These are phyloP conservation scores for Metschnikowia noctiluminum DNA, from an alignment of 805 yeast genomes.

Conservation along the genomic window DNA sequence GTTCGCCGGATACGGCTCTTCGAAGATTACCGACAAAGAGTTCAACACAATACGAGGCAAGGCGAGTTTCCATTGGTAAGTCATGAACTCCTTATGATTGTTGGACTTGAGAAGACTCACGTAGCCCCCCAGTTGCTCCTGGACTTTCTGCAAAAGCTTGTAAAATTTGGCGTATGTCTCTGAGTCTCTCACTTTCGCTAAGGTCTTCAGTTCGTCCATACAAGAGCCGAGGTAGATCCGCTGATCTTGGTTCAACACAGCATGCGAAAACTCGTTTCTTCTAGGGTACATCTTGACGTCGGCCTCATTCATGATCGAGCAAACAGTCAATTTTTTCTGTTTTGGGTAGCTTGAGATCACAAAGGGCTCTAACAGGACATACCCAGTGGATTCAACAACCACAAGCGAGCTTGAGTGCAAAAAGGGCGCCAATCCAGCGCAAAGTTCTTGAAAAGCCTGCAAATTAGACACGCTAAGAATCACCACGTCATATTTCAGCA, in stretches of 20 bases:
- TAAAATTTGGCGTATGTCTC: slow-evolving; percentile 18
- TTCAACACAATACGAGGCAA: slow-evolving; percentile 75
- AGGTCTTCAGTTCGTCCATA: slow-evolving; percentile 15
- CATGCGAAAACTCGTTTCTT: slow-evolving; percentile 23
- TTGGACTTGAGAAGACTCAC: slow-evolving; percentile 49
- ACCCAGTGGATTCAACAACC: slow-evolving; percentile 68
- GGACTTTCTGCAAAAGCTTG: slow-evolving; percentile 32
- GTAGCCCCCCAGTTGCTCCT: slow-evolving; percentile 32
- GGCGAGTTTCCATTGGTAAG: slow-evolving; percentile 83
- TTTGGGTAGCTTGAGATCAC: slow-evolving; percentile 42
- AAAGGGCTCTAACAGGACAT: slow-evolving; percentile 69
- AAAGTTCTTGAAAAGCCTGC: slow-evolving; percentile 36
- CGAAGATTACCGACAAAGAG: slow-evolving; percentile 72
- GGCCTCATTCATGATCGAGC: slow-evolving; percentile 60
- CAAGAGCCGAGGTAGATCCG: slow-evolving; percentile 42
- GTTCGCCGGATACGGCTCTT: slow-evolving; percentile 58
- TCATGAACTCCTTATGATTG: slow-evolving; percentile 55
- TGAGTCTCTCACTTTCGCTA: slow-evolving; percentile 10
- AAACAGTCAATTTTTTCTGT: slow-evolving; percentile 32
- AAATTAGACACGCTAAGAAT: slow-evolving; percentile 34
- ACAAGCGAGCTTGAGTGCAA: slow-evolving; percentile 44
- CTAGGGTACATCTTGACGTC: slow-evolving; percentile 44
- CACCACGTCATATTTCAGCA: slow-evolving; percentile 30
- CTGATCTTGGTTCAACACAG: slow-evolving; percentile 36
- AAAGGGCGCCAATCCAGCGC: slow-evolving; percentile 24